Base-by-base conservation (phyloP, 2,329 filamentous ascomycete species). In the Neofusicoccum sp. region DNA sequence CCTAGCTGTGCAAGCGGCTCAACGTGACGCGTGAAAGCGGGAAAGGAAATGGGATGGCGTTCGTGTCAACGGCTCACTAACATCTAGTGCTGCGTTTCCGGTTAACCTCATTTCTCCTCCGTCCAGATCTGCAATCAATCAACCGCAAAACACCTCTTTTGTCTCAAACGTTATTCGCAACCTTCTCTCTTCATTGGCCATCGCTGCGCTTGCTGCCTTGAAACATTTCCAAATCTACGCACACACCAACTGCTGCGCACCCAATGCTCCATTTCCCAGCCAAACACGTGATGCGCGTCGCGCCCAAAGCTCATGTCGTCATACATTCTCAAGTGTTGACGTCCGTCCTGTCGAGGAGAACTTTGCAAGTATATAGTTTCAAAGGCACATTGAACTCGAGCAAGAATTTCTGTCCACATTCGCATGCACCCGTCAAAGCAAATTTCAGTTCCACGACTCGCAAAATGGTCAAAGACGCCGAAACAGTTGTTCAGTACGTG, bases 401-500 rank as follows among this genome's bases (percentile, higher is more conserved):
- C 16, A 16, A 24, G 20, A 28, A 26, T 7, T 28, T 30, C 2
- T 38, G 7, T 38, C 41, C 11, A 36, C 31, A 31, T 9, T 24
- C 1, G 14, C n/a, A 6, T 14, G 4, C 31, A 30, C 14, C 11
- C 24, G 9, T 34, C 33, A 24, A 48, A 41, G 24, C 14, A 31
- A 16, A 38, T 3, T 53, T 51, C 45, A 48, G 11, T 26, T 24
- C 34, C 14, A 51, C 60, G 31, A 28, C 38, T 20, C 44, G 43
- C 60, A 79, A 68, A 62, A 82, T 82, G 79, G 80, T 81, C 61
- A 83, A 83, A 71, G 78, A 80, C 68, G 75, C 76, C 48, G 72
- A 79, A 36, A 82, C 79, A 44, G 79, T 83, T 53, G 81, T 83
- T 65, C 65, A 78, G 79, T 80, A 64, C 64, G 69, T 61, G 9